Evolutionary conservation across 768 basidiomycete genomes (phyloP).

Genomic region (Lactarius hengduanensis): DNA sequence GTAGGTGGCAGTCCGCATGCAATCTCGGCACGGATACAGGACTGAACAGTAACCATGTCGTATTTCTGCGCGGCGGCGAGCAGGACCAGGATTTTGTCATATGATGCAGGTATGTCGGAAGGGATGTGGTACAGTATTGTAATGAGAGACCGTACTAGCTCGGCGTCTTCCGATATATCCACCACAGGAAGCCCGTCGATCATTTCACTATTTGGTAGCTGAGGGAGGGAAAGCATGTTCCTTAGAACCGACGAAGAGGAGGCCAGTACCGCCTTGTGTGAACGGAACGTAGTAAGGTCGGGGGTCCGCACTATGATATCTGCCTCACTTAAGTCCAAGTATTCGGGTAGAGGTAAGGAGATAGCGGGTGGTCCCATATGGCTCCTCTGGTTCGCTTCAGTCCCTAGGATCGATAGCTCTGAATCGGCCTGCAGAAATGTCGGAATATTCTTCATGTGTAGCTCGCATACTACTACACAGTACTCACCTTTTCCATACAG

Average conservation of each 20-base stretch:
- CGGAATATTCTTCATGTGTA: background rate
- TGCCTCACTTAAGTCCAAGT: background rate
- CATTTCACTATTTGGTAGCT: background rate
- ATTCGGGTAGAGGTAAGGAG: background rate
- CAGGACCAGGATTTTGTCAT: background rate
- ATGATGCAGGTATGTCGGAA: background rate
- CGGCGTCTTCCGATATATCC: conserved; percentile 17
- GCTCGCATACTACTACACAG: background rate
- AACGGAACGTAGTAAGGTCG: conserved; percentile 26
- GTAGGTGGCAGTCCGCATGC: background rate
- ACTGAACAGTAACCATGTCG: conserved; percentile 24
- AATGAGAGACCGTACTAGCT: conserved; percentile 3
- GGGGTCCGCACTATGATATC: conserved; percentile 18
- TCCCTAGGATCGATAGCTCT: background rate
- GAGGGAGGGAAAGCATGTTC: conserved; percentile 35
- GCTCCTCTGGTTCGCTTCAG: too few relatives aligned
- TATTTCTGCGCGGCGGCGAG: conserved; percentile 31
- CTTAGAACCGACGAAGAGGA: conserved; percentile 35
- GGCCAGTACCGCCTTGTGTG: conserved; percentile 36
- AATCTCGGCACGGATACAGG: background rate
- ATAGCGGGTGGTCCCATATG: too few relatives aligned
- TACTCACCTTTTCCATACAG: background rate
- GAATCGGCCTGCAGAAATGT: conserved; percentile 7
- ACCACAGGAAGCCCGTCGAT: conserved; percentile 25
- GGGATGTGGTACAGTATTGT: background rate